phyloP scores from a whole-genome alignment of 805 yeast species.

The Maudiozyma pseudohumilis region DNA sequence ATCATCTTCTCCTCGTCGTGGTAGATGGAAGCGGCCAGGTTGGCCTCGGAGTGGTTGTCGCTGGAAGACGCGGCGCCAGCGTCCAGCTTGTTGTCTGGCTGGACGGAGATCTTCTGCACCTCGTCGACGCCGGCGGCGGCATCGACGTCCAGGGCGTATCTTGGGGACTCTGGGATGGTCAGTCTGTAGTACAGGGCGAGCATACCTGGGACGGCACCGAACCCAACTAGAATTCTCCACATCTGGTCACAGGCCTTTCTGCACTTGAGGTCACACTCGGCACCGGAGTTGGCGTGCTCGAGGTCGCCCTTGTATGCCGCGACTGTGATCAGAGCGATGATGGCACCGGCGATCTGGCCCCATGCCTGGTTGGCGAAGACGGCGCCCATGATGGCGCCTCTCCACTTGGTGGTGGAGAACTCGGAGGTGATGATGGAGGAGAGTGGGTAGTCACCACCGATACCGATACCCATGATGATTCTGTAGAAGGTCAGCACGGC shows the following conservation, averaged over 20 bases:
- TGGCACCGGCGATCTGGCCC: constrained; percentile 86
- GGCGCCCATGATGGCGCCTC: constrained; percentile 96
- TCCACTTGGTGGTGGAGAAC: constrained; percentile 89
- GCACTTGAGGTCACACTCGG: constrained; percentile 59
- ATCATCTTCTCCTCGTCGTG: neutral
- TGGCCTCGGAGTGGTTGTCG: neutral
- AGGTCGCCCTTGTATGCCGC: constrained; percentile 65
- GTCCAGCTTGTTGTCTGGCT: constrained; percentile 9
- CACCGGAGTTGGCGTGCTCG: constrained; percentile 41
- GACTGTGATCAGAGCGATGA: constrained; percentile 66
- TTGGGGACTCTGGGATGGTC: constrained; percentile 90
- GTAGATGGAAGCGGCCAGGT: constrained; percentile 1
- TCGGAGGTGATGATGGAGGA: constrained; percentile 90
- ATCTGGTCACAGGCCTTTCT: constrained; percentile 75
- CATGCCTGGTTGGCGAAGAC: constrained; percentile 95
- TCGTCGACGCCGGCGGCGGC: constrained; percentile 26
- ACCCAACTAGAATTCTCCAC: constrained; percentile 88
- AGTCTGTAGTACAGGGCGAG: constrained; percentile 82
- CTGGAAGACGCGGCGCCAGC: no score
- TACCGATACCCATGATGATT: constrained; percentile 89
- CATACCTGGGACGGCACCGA: constrained; percentile 83
- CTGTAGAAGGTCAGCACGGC: constrained; percentile 71
- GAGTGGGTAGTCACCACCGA: constrained; percentile 94
- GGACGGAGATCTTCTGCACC: constrained; percentile 13
- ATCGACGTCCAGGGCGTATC: constrained; percentile 73